Percentiles rank a stretch among this genome's conserved stretches.
Conservation (phyloP, 768 basidiomycete species). For the Termitomyces heimii region DNA sequence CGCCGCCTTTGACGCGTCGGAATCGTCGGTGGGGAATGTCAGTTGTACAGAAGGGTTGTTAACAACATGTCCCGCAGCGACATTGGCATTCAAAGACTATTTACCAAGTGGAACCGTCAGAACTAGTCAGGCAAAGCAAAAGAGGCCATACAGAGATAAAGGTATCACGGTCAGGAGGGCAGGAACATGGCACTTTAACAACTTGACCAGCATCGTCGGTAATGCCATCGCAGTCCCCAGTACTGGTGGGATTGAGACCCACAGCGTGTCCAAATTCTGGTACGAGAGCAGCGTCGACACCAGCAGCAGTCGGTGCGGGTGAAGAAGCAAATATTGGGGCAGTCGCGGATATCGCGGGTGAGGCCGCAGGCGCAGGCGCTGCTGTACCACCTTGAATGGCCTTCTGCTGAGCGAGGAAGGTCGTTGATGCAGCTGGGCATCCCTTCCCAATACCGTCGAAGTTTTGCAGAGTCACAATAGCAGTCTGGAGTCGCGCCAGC, state of each 20-base stretch:
- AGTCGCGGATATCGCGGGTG: conserved; percentile 13
- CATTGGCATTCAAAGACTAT: conserved; percentile 47
- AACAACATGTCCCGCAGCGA: conserved; percentile 54
- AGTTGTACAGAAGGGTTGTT: conserved; percentile 53
- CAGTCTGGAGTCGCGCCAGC: conserved; percentile 51
- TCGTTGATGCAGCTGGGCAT: conserved; percentile 62
- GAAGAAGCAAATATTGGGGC: conserved; percentile 17
- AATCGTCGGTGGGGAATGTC: conserved; percentile 59
- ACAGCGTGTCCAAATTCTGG: conserved; percentile 52
- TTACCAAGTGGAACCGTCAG: background rate
- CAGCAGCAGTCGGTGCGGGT: conserved; percentile 22
- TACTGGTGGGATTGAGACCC: conserved; percentile 59
- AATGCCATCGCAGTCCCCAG: conserved; percentile 67
- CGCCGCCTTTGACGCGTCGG: conserved; percentile 43
- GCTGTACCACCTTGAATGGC: conserved; percentile 29
- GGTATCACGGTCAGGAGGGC: conserved; percentile 48
- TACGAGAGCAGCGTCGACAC: conserved; percentile 47
- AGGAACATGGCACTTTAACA: conserved; percentile 61
- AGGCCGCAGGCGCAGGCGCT: conserved; percentile 14
- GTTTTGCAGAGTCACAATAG: conserved; percentile 67
- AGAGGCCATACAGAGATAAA: conserved; percentile 40
- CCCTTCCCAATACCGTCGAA: conserved; percentile 60
- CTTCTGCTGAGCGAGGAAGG: conserved; percentile 41
- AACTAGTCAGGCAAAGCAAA: too few relatives aligned
- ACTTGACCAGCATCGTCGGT: conserved; percentile 46